Base-by-base conservation (phyloP, 208 protist genomes). In the Trypanosoma cruzi region DNA sequence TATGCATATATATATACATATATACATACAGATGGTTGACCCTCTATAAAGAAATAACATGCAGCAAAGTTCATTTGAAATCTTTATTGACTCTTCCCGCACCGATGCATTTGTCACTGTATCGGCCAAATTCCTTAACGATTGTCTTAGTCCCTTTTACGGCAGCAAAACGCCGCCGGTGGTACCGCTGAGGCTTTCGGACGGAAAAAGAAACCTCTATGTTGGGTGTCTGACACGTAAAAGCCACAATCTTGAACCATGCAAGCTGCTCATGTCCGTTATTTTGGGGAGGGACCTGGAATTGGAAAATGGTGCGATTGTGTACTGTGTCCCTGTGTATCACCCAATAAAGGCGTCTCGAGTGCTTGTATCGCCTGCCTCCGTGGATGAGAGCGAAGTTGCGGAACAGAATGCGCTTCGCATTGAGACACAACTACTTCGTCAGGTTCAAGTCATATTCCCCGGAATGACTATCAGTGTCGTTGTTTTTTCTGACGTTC, bases 381-480 rank as follows among this genome's bases (percentile, higher is more conserved):
- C 89, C 24, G 88, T 97, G 42, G 89, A 97, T 66, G 94, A 98
- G 54, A 95, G 89, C 58, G 94, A 98, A 71, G 89, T 98, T 42
- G 88, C 97, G 60, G 94, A 98, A 71, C 81, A 92, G 54, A 98
- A 97, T 68, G 88, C 89, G 20, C 26, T 84, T 34, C 84, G 70
- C 26, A 93, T 98, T 73, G 92, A 98, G 78, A 70, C 71, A 31
- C 59, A 87, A 54, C 73, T 98, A 58, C 81, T 97, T 48, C 79
- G 76, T 22, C 89, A 98, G 67, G 75, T 96, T 64, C 85, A 93
- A 63, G 88, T 98, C 10, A 89, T 96, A 16, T 94, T 83, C 44
- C 74, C 75, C 13, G 80, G 73, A n/a, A 88, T 94, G 83, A 66
- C 74, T 46, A 80, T 98, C 44, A 90, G 81, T 7, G 84, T 94